Evolutionary conservation across 169 alveolate species (phyloP), one percentile per base, ranked within the genome.

Genomic region (Eimeria acervulina): DNA sequence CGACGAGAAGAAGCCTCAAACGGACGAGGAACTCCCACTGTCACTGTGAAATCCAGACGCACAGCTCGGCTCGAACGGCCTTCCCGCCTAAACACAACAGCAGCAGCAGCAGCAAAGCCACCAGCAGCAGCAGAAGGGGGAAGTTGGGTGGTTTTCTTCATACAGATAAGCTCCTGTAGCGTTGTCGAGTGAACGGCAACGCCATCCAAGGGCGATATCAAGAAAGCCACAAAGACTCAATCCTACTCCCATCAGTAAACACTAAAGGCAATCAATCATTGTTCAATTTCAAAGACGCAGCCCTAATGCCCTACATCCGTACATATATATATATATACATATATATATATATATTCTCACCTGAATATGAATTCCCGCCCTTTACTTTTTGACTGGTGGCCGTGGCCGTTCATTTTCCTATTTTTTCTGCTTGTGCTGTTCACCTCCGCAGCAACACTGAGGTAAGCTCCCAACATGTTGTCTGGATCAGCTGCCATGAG

Each of bases 341-440:
- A 51, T 51, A 51, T 17, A 51, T 51, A 51, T 1, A 51, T 51
- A 51, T 51, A 17, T 36, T n/a, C 68, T 59, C 21, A 83, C 91
- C 74, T 83, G 91, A 83, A 83, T 2, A 19, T 52, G 52, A 83
- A 83, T 51, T 83, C 91, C 19, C 19, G 52, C 1, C 3, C 66
- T 47, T 31, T 1, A 17, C 66, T 47, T 31, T 61, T 2, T 51
- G 52, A 21, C 76, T 31, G 4, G 19, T 1, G 15, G 33, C 5
- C 12, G 44, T 36, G 42, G 36, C n/a, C 44, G 91, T 33, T 52
- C n/a, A 83, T 12, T 31, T 15, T 66, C 28, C 91, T 44, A n/a
- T 31, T 83, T 83, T 52, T 51, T 40, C 91, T n/a, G 52, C 91
- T 83, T 21, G 76, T 52, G 74, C 91, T 83, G 76, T 83, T 83